phyloP scores from a whole-genome alignment of 2,329 filamentous ascomycete species.

The Monilinia vaccinii-corymbosi region DNA sequence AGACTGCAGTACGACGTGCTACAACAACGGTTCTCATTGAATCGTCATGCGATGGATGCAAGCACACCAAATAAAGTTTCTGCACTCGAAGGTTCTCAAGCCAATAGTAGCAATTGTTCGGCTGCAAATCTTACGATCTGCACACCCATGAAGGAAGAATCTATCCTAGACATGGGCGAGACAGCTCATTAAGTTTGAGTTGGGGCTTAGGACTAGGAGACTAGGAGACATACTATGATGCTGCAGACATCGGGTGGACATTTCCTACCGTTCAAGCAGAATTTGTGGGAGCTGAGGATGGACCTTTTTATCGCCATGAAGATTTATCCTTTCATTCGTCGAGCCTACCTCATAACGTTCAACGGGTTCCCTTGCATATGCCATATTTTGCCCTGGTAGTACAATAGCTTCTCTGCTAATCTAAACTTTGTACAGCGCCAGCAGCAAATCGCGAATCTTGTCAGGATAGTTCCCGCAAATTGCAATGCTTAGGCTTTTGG shows the following conservation, averaged over 20 bases:
- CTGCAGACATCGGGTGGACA: not conserved
- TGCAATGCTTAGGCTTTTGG: not conserved
- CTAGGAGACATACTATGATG: too few species aligned
- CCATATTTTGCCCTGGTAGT: not conserved
- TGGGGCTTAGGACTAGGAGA: too few species aligned
- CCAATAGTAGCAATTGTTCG: not conserved
- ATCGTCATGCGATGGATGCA: not conserved
- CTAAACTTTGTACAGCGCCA: not conserved
- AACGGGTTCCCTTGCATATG: constrained; percentile 1
- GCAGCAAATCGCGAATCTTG: not conserved
- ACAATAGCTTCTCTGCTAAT: not conserved
- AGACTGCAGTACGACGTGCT: not conserved
- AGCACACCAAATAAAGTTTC: not conserved
- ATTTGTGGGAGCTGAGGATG: not conserved
- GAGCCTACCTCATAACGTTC: not conserved
- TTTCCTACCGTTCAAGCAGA: not conserved
- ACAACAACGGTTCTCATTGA: not conserved
- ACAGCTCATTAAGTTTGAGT: not conserved
- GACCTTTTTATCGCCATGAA: not conserved
- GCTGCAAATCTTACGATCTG: not conserved
- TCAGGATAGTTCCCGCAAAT: not conserved
- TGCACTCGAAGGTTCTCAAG: not conserved
- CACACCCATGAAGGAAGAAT: not conserved
- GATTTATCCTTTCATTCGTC: constrained; percentile 1
- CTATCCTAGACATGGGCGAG: not conserved